Conservation (phyloP, 2,329 filamentous ascomycete genomes). For the Pseudopithomyces maydicus region DNA sequence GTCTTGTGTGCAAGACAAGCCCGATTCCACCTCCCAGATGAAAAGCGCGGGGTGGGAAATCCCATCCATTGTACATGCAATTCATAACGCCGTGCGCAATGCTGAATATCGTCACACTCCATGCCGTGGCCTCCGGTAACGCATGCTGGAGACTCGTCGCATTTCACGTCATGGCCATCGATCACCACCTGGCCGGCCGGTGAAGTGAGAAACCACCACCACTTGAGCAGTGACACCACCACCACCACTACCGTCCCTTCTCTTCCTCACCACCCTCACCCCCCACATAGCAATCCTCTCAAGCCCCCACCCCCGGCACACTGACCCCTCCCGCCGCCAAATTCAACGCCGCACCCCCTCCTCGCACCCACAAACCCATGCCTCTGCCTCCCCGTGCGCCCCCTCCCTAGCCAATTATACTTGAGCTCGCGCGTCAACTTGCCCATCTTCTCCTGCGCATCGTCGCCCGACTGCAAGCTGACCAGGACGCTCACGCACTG, state of each 20-base stretch:
- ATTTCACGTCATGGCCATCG: not conserved
- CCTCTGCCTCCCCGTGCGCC: slow-evolving; percentile 84
- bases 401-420: slow-evolving; percentile 93
- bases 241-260: not conserved
- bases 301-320: slow-evolving; percentile 4
- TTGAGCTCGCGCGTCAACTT: slow-evolving; percentile 86
- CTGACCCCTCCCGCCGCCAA: slow-evolving; percentile 2
- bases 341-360: slow-evolving; percentile 24
- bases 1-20: too few relatives aligned
- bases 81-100: not conserved
- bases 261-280: not conserved
- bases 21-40: too few relatives aligned
- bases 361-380: slow-evolving; percentile 83
- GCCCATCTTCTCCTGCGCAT: slow-evolving; percentile 77
- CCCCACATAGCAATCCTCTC: not conserved
- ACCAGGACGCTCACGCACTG: slow-evolving; percentile 94
- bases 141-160: not conserved
- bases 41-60: not conserved
- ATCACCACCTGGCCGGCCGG: too few relatives aligned
- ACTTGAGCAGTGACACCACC: not conserved
- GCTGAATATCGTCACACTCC: too few relatives aligned
- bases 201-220: too few relatives aligned
- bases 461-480: slow-evolving; percentile 73
- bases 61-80: not conserved
- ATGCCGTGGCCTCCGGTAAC: too few relatives aligned